Base-by-base conservation (phyloP, 805 yeast species). In the Myxozyma vanderwaltii region DNA sequence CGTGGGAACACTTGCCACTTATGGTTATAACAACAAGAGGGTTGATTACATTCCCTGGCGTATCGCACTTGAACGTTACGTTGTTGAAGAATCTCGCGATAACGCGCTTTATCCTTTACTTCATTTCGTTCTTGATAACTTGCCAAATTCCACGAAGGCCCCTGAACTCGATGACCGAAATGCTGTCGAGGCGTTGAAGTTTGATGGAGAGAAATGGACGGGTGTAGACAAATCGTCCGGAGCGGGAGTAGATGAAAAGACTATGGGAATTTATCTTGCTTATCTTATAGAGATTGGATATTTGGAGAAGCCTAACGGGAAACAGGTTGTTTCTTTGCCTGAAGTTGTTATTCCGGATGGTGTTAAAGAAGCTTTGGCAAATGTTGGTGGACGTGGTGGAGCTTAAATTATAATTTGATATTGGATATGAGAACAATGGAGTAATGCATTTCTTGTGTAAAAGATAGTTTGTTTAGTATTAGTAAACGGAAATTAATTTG, bases 141-240 rank as follows among this genome's bases (percentile, higher is more conserved):
- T 94, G 69, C 97, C 97, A 5, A 86, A 86, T 63, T 86, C 85
- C 72, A 88, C 98, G 33, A 88, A 85, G 74, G 98, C 99, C 10
- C 98, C 99, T 1, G 97, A 92, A 74, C 80, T 94, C 64, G 96
- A 91, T 70, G 99, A 95, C 67, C 54, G 79, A 3, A 91, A 94
- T 72, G 89, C 98, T 1, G 81, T 79, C n/a, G 71, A 72, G n/a
- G 81, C 91, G 0, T 81, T 94, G 71, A 76, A 75, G 58, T 77
- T 73, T 26, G 97, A 90, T 71, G 74, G 77, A 4, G 69, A 69
- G 33, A 29, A 12, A 8, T 82, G 84, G 83, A 80, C 90, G 0
- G 89, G 88, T 13, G 79, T 74, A 49, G 96, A 90, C 69, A 76
- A 72, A 31, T 81, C 90, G 48, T 72, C 74, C 0, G 97, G 97